Evolutionary conservation across 306 rosid genomes (phyloP).

Genomic region (Cicer arietinum): DNA sequence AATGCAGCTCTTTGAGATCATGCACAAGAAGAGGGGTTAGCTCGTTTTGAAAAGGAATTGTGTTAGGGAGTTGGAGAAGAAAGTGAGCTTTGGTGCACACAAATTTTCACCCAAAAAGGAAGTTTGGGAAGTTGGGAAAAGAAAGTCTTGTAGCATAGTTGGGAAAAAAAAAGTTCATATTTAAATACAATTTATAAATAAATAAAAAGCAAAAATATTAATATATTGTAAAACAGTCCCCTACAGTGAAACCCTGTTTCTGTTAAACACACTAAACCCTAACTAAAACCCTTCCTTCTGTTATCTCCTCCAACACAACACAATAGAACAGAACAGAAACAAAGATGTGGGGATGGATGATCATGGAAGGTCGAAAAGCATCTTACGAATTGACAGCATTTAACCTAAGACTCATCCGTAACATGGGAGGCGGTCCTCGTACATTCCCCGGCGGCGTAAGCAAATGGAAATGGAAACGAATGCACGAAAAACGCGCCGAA

Average conservation of each 20-base stretch:
- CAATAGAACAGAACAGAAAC: neutral
- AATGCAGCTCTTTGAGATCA: too few relatives aligned
- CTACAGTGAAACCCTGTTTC: neutral
- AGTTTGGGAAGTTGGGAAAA: too few relatives aligned
- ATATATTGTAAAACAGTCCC: too few relatives aligned
- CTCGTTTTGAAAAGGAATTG: too few relatives aligned
- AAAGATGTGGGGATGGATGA: conserved; percentile 59
- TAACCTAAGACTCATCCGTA: conserved; percentile 49
- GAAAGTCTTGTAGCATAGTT: too few relatives aligned
- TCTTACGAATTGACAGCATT: conserved; percentile 45
- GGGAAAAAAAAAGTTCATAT: too few relatives aligned
- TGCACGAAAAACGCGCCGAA: conserved; percentile 89
- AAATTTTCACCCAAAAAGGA: too few relatives aligned
- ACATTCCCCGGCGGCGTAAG: conserved; percentile 87
- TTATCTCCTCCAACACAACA: neutral
- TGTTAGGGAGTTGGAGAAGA: too few relatives aligned
- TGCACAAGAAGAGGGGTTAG: too few relatives aligned
- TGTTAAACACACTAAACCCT: neutral
- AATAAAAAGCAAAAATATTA: too few relatives aligned
- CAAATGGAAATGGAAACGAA: conserved; percentile 99
- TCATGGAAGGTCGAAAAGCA: conserved; percentile 49
- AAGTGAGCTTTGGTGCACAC: too few relatives aligned
- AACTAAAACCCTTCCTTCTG: neutral
- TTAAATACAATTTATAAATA: too few relatives aligned
- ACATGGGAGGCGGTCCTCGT: conserved; percentile 96